Base-by-base conservation (phyloP, 495 filamentous ascomycete species). In the Antarctomyces pellizariae region DNA sequence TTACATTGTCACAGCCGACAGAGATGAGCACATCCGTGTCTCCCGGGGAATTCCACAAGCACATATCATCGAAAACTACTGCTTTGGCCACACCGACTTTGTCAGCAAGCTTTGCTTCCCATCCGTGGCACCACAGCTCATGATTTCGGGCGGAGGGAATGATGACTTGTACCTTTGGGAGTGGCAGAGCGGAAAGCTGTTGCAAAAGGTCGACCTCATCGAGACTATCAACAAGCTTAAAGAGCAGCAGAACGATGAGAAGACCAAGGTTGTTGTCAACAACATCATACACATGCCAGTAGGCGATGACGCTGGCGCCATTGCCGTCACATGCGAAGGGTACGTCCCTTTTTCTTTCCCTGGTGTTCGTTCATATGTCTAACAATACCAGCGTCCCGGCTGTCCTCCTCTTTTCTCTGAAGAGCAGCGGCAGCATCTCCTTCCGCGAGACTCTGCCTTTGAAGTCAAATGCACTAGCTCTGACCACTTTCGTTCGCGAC, bases 1-100 rank as follows among this genome's bases (percentile, higher is more conserved):
- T 22, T 91, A 84, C 44, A 73, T 95, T 34, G 43, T 97, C 35
- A 90, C 82, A 5, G 73, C 71, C 11, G 86, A 97, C 51, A 68
- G 86, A 29, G 86, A 97, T 54, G 86, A 97, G 55, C 89, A 95
- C 44, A 91, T 97, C 39, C 79, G 86, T 28, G 58, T 97, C 5
- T 86, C 84, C 14, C 62, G 86, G 30, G 75, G 70, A 3, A 52
- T 67, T 11, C 80, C 83, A 4, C 78, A 95, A 47, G 55, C 74
- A 2, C 74, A 90, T 41, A 52, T 95, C 33, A 89, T 92, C 44
- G 86, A 95, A 43, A 56, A 56, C 1, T 92, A 71, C 44, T 92
- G 83, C 38, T 55, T 91, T 9, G 84, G 82, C 1, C 86, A 97
- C 41, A 64, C 56, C 24, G 59, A 76, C 16, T 91, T 93, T 42